Evolutionary conservation across 2,329 filamentous ascomycete genomes (phyloP).

Genomic region (Didymella sp.): DNA sequence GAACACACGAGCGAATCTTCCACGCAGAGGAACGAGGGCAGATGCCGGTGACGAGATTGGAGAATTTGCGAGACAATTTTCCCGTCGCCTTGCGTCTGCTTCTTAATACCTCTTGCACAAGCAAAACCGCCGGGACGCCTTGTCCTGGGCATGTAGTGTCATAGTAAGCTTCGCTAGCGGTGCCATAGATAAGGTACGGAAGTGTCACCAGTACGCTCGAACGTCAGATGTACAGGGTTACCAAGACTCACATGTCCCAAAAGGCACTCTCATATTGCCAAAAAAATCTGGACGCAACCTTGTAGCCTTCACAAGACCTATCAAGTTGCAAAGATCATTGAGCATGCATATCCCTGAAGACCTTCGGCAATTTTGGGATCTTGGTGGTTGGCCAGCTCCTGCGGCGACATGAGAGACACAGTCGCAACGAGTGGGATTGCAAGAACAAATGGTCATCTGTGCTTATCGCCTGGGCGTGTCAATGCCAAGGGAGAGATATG

Average conservation of each 20-base stretch:
- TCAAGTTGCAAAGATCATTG: too few species aligned
- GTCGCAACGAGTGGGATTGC: conserved; percentile 7
- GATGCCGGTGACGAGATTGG: background rate
- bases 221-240: conserved; percentile 4
- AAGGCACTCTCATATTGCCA: too few species aligned
- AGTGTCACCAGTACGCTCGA: background rate
- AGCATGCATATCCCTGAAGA: too few species aligned
- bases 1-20: background rate
- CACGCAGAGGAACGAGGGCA: conserved; percentile 7
- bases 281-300: too few species aligned
- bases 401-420: conserved; percentile 1
- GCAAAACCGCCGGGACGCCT: conserved; percentile 2
- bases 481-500: conserved; percentile 17
- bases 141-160: background rate
- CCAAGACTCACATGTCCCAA: background rate
- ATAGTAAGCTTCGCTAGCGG: conserved; percentile 22
- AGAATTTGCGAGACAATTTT: background rate
- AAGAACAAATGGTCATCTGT: conserved; percentile 8
- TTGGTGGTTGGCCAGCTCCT: too few species aligned
- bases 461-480: conserved; percentile 15
- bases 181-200: conserved; percentile 18
- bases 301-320: too few species aligned
- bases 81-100: conserved; percentile 13
- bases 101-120: conserved; percentile 12
- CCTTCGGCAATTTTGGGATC: too few species aligned